Base-by-base conservation (phyloP, 768 basidiomycete genomes). In the Daedaleopsis nitida region DNA sequence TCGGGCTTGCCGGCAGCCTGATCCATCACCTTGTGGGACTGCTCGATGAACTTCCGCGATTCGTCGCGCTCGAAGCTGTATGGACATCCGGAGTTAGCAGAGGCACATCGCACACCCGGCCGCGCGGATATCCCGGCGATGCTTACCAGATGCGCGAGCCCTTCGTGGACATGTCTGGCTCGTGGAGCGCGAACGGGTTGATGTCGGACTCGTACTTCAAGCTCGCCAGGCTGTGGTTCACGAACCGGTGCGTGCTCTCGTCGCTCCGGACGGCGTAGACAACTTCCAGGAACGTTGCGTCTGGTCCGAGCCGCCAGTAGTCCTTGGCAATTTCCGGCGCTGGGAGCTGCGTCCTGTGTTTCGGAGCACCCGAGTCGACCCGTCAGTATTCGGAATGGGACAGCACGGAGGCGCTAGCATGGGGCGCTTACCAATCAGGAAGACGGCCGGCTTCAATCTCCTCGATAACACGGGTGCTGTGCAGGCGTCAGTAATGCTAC, bases 191-290 rank as follows among this genome's bases (percentile, higher is more conserved):
- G 67, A 95, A 94, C 0, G 93, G 94, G 69, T 96, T 97, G 66
- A 93, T 86, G 73, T 98, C 96, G 38, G 83, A 84, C 37, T 81
- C 72, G 34, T 81, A 79, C 65, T 92, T 77, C 52, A 99, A 80
- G 75, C 94, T 95, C 4, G 95, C 96, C 38, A 98, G 79, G 59
- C 91, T 92, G 77, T 98, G 96, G 74, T 98, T 98, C 65, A 96
- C 94, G 69, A 98, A 98, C 52, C 94, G 82, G 69, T 98, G 96
- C 1, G 91, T 94, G 0, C 91, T 84, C 72, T 98, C 96, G 73
- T 98, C 96, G 16, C 92, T 93, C 67, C 96, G 84, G 37, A 98
- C 92, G 37, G 94, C 94, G 69, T 92, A 92, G 52, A 98, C 81
- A 50, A 96, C 89, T 68, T 98, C 96, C 19, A 93, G 78, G 60